Evolutionary conservation across 306 rosid genomes (phyloP).

Genomic region (Cucumis hystrix): DNA sequence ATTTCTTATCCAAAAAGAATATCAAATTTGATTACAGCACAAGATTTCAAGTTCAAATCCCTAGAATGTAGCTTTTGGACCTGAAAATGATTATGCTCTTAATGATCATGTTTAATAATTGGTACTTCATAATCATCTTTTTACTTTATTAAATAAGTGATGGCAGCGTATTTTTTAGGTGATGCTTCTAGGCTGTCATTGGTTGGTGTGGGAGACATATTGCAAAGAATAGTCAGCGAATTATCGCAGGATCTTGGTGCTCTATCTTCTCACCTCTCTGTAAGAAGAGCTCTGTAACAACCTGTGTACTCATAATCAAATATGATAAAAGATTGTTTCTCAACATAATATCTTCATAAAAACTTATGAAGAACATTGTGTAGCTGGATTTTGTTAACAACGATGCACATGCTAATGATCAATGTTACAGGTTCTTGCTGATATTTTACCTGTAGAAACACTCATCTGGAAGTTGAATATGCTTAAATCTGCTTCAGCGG

Average conservation of each 20-base stretch:
- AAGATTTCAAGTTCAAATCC: not conserved
- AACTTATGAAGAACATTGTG: not conserved
- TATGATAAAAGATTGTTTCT: not conserved
- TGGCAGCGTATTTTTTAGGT: constrained; percentile 31
- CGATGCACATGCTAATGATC: constrained; percentile 15
- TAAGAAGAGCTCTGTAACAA: constrained; percentile 23
- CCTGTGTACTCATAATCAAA: not conserved
- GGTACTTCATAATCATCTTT: not conserved
- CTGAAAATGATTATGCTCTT: not conserved
- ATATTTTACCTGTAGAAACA: constrained; percentile 65
- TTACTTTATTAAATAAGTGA: constrained; percentile 15
- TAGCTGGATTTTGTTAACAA: not conserved
- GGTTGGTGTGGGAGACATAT: constrained; percentile 39
- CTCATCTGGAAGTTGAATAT: constrained; percentile 65
- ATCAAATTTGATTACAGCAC: not conserved
- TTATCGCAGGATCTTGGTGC: constrained; percentile 41
- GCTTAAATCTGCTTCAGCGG: constrained; percentile 62
- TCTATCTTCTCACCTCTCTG: constrained; percentile 46
- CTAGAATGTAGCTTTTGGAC: not conserved
- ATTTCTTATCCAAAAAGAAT: not conserved
- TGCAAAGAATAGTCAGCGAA: constrained; percentile 33
- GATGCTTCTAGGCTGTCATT: constrained; percentile 28
- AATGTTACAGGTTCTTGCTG: constrained; percentile 56
- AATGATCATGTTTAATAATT: not conserved
- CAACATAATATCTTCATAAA: not conserved